Percentiles rank a stretch among this genome's conserved stretches.
These are phyloP conservation scores for Vigna unguiculata DNA, from an alignment of 306 rosid species.

Conservation along the genomic window DNA sequence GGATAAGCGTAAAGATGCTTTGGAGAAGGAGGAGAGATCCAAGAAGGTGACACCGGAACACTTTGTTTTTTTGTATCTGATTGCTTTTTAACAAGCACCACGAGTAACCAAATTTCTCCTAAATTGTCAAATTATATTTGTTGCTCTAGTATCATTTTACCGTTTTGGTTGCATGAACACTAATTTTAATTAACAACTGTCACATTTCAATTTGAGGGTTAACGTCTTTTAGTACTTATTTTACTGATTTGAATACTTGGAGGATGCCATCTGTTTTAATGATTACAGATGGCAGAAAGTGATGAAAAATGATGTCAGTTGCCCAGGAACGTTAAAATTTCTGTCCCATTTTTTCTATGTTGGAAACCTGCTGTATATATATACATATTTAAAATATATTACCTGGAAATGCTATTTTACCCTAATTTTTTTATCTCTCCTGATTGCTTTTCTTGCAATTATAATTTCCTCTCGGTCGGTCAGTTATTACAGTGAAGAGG, in stretches of 20 bases:
- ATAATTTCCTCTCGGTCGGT: background rate
- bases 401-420: background rate
- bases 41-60: slow-evolving; percentile 61
- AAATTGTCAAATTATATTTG: background rate
- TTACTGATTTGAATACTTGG: background rate
- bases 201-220: background rate
- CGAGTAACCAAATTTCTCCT: too few species aligned
- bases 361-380: background rate
- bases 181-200: background rate
- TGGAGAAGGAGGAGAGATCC: slow-evolving; percentile 85
- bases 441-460: background rate
- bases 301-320: background rate
- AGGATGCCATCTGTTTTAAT: background rate
- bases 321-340: background rate
- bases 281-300: background rate
- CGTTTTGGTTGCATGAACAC: background rate
- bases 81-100: too few species aligned
- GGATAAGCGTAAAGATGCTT: slow-evolving; percentile 81
- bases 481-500: background rate
- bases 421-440: background rate
- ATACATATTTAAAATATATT: background rate
- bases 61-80: too few species aligned
- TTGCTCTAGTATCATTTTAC: background rate
- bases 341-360: background rate
- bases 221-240: background rate